Conservation (phyloP, 164 flowering plant genomes). For the Vitis vinifera region DNA sequence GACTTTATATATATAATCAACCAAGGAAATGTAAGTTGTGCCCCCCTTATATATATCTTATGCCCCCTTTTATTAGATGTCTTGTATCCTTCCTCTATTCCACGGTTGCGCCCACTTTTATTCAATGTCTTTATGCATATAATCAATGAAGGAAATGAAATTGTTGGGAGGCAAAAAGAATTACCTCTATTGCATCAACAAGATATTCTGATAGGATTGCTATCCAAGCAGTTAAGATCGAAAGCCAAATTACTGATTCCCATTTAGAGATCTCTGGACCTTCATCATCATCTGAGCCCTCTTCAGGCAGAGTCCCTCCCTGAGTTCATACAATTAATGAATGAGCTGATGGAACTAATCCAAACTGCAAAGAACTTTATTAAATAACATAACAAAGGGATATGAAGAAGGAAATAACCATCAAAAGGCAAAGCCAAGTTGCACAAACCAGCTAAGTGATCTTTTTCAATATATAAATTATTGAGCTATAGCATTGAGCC, state of each 20-base stretch:
- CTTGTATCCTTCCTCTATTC: no score
- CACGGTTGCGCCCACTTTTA: no score
- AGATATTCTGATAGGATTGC: conserved; percentile 61
- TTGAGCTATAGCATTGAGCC: no score
- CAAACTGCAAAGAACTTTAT: neutral
- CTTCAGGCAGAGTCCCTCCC: conserved; percentile 39
- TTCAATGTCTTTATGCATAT: no score
- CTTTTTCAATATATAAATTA: no score
- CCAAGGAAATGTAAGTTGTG: no score
- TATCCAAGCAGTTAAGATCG: conserved; percentile 60
- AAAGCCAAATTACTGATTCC: conserved; percentile 68
- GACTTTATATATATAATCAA: no score
- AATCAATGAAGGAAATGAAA: no score
- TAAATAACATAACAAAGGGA: neutral
- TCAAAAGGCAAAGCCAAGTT: no score
- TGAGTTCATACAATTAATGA: conserved; percentile 11
- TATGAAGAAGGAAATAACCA: neutral
- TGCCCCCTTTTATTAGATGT: no score
- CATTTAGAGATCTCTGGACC: conserved; percentile 59
- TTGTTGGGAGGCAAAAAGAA: neutral
- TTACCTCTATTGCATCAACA: conserved; percentile 63
- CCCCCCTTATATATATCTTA: no score
- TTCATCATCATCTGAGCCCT: conserved; percentile 44
- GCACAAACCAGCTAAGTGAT: no score
- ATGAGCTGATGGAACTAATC: neutral